A percentile compares a stretch with the other conserved stretches of the same genome.
Conservation (phyloP, 2,329 filamentous ascomycete genomes). For the Talaromyces rugulosus region DNA sequence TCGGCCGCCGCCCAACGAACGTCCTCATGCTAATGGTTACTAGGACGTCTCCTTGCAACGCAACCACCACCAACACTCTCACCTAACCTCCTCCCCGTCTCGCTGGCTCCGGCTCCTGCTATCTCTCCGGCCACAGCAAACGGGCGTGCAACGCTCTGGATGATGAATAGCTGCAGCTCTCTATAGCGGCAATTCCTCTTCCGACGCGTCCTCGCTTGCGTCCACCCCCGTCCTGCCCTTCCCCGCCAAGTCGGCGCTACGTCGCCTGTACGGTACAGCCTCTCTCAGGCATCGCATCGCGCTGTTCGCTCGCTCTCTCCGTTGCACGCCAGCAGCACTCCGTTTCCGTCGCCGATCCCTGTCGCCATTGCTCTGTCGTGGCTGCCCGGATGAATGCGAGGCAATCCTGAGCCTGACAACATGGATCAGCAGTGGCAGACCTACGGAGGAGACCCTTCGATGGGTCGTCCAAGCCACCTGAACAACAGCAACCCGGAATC, state of each 20-base stretch:
- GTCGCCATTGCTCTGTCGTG: neutral
- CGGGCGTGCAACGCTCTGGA: conserved; percentile 10
- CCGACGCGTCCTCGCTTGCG: conserved; percentile 15
- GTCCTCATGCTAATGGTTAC: neutral
- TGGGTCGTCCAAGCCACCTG: conserved; percentile 58
- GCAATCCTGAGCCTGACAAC: conserved; percentile 17
- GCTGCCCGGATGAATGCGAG: conserved; percentile 11
- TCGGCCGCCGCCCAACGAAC: conserved; percentile 7
- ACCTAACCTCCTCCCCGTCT: neutral
- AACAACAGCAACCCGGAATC: conserved; percentile 48
- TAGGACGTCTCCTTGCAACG: neutral
- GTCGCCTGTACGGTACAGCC: conserved; percentile 10
- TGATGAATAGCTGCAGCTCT: conserved; percentile 17
- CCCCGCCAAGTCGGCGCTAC: conserved; percentile 8
- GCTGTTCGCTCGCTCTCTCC: neutral
- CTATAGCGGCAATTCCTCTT: conserved; percentile 16
- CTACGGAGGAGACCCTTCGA: conserved; percentile 59
- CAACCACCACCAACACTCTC: neutral
- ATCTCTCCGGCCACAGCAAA: conserved; percentile 6
- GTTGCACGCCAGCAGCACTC: neutral
- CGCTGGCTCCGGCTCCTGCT: neutral
- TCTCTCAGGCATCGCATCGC: conserved; percentile 4
- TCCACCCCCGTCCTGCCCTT: conserved; percentile 12
- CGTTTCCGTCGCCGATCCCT: neutral
- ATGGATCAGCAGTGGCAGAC: conserved; percentile 63